phyloP scores from a whole-genome alignment of 306 rosid genomes.

The Vigna mungo region DNA sequence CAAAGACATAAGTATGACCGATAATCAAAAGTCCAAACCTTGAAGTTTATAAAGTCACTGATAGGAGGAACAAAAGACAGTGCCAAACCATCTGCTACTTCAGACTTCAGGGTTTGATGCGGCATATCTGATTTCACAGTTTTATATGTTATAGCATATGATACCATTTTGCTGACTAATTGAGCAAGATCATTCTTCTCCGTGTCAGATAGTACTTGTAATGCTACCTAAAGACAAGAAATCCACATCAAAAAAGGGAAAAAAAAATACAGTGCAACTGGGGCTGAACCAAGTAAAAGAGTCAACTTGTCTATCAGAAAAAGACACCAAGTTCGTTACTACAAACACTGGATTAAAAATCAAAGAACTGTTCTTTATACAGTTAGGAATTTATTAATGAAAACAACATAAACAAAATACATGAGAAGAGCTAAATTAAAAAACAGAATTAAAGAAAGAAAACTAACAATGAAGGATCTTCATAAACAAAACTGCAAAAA shows the following conservation, averaged over 20 bases:
- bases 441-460: constrained; percentile 13
- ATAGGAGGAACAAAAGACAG: constrained; percentile 83
- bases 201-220: constrained; percentile 73
- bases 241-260: constrained; percentile 43
- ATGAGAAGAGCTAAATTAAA: constrained; percentile 24
- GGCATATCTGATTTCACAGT: constrained; percentile 55
- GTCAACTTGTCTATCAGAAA: constrained; percentile 21
- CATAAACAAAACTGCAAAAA: background rate
- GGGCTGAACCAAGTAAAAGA: constrained; percentile 30
- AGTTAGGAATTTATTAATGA: background rate
- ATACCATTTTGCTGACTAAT: constrained; percentile 82
- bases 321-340: constrained; percentile 16
- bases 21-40: constrained; percentile 61
- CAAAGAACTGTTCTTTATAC: constrained; percentile 8
- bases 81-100: constrained; percentile 56
- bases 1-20: constrained; percentile 34
- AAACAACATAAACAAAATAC: constrained; percentile 14
- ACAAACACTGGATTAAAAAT: constrained; percentile 13
- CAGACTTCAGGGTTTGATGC: constrained; percentile 56
- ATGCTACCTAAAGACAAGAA: constrained; percentile 65
- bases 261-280: background rate
- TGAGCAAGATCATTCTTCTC: constrained; percentile 81
- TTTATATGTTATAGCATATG: constrained; percentile 76
- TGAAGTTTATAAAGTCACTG: constrained; percentile 65
- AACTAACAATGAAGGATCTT: constrained; percentile 13